phyloP scores from a whole-genome alignment of 306 rosid genomes.

The Pterocarpus macrocarpus region DNA sequence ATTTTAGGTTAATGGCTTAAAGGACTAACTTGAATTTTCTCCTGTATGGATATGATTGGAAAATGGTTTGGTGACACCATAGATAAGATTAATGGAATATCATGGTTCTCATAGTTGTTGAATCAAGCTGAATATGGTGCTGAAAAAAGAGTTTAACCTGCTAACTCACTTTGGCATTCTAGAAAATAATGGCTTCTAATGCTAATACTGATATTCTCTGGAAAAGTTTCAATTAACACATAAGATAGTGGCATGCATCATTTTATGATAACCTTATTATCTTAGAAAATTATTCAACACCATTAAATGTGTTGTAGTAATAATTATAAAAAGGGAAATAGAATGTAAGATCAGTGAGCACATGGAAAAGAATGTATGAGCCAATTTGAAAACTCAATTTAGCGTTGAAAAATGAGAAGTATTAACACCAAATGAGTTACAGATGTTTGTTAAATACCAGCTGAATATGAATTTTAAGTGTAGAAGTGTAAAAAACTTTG shows the following conservation, averaged over 20 bases:
- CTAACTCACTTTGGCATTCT: not conserved
- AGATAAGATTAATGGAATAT: too few species aligned
- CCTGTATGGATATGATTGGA: not conserved
- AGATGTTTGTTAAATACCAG: not conserved
- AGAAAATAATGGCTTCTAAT: not conserved
- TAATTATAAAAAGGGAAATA: not conserved
- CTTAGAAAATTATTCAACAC: not conserved
- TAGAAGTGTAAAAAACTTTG: not conserved
- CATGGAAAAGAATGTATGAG: not conserved
- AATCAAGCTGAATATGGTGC: too few species aligned
- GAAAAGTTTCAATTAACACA: constrained; percentile 9
- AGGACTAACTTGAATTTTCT: constrained; percentile 22
- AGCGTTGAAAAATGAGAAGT: not conserved
- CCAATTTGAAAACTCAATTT: not conserved
- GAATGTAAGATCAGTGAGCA: not conserved
- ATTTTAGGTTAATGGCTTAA: constrained; percentile 18
- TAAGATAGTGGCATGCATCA: not conserved
- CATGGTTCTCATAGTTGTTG: too few species aligned
- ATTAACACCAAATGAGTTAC: not conserved
- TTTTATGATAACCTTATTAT: not conserved
- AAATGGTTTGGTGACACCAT: not conserved
- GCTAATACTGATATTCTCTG: not conserved
- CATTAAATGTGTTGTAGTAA: not conserved
- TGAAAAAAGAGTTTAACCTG: not conserved
- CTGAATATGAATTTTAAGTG: not conserved